These are phyloP conservation scores for Nidularia pulvinata DNA, from an alignment of 768 basidiomycete species.

Conservation along the genomic window DNA sequence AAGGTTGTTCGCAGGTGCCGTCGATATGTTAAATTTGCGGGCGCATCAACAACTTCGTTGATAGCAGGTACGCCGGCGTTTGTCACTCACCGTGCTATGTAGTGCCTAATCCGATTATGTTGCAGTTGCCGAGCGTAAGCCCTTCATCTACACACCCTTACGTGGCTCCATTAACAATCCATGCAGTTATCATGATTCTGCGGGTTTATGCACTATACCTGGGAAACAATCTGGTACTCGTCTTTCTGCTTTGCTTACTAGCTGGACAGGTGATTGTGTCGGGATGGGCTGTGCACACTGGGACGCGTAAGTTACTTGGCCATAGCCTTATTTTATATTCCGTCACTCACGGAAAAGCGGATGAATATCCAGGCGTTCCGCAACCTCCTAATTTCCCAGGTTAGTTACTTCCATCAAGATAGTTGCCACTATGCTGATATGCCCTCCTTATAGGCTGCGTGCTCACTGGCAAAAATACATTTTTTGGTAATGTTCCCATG, in stretches of 20 bases:
- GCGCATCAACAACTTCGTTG: constrained; percentile 14
- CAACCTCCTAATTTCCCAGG: constrained; percentile 14
- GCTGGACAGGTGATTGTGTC: constrained; percentile 14
- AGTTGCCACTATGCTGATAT: background rate
- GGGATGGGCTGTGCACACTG: constrained; percentile 14
- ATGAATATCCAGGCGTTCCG: constrained; percentile 8
- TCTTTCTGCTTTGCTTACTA: constrained; percentile 10
- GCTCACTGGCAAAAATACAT: constrained; percentile 13
- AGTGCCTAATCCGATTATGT: background rate
- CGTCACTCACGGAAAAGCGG: too few relatives aligned
- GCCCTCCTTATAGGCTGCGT: constrained; percentile 10
- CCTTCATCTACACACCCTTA: background rate
- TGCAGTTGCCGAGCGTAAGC: constrained; percentile 13
- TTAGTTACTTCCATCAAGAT: background rate
- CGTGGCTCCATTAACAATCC: background rate
- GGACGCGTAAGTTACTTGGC: constrained; percentile 11
- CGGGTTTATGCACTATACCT: constrained; percentile 19
- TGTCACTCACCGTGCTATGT: too few relatives aligned
- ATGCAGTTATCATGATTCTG: constrained; percentile 16
- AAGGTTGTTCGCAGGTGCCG: constrained; percentile 8
- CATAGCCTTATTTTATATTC: too few relatives aligned
- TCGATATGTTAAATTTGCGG: constrained; percentile 17
- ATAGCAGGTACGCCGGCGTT: constrained; percentile 10
- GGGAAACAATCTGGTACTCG: constrained; percentile 12
- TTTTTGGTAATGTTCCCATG: constrained; percentile 8